Evolutionary conservation across 352 stramenopile species (phyloP).

Genomic region (Saprolegnia diclina): DNA sequence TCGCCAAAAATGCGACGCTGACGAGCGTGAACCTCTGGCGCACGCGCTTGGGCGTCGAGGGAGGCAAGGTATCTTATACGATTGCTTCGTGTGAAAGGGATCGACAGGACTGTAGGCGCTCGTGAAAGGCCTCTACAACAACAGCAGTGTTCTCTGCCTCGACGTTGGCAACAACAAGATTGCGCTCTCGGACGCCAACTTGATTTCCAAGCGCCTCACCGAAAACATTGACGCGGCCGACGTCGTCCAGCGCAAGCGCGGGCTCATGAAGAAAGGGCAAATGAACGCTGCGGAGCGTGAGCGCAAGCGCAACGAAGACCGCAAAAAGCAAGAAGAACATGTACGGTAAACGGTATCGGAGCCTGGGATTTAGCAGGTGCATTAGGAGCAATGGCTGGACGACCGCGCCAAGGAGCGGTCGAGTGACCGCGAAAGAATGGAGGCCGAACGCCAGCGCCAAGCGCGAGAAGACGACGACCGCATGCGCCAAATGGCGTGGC

Average conservation of each 20-base stretch:
- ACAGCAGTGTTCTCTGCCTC: constrained; percentile 57
- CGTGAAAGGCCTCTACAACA: constrained; percentile 47
- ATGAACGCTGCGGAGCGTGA: constrained; percentile 46
- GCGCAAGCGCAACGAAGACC: constrained; percentile 40
- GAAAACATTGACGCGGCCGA: constrained; percentile 51
- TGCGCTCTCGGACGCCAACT: constrained; percentile 39
- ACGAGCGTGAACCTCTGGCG: constrained; percentile 68
- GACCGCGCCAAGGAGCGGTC: constrained; percentile 59
- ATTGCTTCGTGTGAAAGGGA: neutral
- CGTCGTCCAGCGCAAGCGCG: constrained; percentile 37
- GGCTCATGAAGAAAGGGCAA: constrained; percentile 44
- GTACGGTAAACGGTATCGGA: constrained; percentile 30
- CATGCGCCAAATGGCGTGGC: constrained; percentile 51
- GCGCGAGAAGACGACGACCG: constrained; percentile 58
- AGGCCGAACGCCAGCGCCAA: constrained; percentile 50
- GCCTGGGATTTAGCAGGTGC: neutral
- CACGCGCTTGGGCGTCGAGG: constrained; percentile 56
- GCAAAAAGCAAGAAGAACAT: constrained; percentile 49
- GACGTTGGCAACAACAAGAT: constrained; percentile 80
- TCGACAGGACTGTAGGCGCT: constrained; percentile 23
- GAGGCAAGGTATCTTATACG: constrained; percentile 40
- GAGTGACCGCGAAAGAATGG: constrained; percentile 38
- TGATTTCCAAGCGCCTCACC: constrained; percentile 43
- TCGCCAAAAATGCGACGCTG: constrained; percentile 54
- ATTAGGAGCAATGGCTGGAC: constrained; percentile 67